Percentiles rank a stretch among this genome's conserved stretches.
phyloP scores from a whole-genome alignment of 202 grass and related monocot genomes.

The Panicum hallii region DNA sequence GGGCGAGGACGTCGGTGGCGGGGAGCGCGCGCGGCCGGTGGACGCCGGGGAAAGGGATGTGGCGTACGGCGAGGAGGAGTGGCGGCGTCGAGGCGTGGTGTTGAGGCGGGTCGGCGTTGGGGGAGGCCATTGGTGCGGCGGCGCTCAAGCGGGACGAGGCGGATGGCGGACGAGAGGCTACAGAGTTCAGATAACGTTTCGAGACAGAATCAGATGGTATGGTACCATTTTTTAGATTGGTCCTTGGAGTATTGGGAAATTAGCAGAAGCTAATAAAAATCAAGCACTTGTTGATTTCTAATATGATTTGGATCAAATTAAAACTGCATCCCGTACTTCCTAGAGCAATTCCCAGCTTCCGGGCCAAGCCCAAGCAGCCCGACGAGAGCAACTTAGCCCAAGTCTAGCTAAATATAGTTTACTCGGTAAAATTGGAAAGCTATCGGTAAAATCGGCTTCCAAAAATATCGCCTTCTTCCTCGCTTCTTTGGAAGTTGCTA shows the following conservation, averaged over 20 bases:
- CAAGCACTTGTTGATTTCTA: neutral
- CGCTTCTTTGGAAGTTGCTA: too few species aligned
- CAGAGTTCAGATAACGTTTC: constrained; percentile 47
- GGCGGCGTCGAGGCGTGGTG: constrained; percentile 55
- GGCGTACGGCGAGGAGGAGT: constrained; percentile 49
- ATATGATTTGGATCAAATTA: too few species aligned
- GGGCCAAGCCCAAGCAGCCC: too few species aligned
- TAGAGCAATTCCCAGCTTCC: neutral
- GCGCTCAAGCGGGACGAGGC: constrained; percentile 25
- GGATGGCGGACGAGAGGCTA: constrained; percentile 15
- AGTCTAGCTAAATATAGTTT: too few species aligned
- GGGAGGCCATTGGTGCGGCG: constrained; percentile 66
- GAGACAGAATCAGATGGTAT: neutral
- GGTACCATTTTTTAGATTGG: constrained; percentile 2
- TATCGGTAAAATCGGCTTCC: too few species aligned
- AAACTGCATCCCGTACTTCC: neutral
- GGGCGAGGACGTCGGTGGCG: constrained; percentile 45
- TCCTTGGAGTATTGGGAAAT: neutral
- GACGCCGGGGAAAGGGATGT: constrained; percentile 46
- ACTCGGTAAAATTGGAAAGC: too few species aligned
- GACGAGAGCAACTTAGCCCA: too few species aligned
- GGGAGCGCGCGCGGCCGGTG: constrained; percentile 35
- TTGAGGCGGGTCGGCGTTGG: constrained; percentile 61
- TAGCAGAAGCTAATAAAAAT: neutral
- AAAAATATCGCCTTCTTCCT: too few species aligned